Percentiles rank a stretch among this genome's conserved stretches.
These are phyloP conservation scores for Secale cereale DNA, from an alignment of 176 grass and related monocot species.

Conservation along the genomic window DNA sequence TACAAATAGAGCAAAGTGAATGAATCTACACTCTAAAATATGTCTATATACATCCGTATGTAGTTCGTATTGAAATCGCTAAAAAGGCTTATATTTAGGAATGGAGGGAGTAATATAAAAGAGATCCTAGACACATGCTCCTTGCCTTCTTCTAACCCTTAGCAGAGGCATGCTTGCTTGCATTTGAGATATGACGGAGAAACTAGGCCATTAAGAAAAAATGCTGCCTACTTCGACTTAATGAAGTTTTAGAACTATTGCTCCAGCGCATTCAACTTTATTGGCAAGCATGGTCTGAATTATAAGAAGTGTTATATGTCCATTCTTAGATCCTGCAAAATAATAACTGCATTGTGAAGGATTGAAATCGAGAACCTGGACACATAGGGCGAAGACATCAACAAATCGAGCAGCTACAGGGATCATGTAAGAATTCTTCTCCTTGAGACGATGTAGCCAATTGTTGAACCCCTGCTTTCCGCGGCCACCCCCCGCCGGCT, in stretches of 20 bases:
- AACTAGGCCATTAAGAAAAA: constrained; percentile 86
- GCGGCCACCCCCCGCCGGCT: not conserved
- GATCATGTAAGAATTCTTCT: constrained; percentile 63
- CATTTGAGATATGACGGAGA: constrained; percentile 87
- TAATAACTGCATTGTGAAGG: no score
- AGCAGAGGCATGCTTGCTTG: constrained; percentile 73
- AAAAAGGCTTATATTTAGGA: no score
- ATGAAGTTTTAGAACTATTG: constrained; percentile 14
- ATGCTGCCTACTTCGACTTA: constrained; percentile 69
- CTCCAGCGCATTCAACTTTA: no score
- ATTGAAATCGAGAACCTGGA: no score
- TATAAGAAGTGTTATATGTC: no score
- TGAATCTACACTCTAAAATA: no score
- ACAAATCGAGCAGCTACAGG: constrained; percentile 11
- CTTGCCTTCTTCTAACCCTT: constrained; percentile 92
- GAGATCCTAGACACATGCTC: constrained; percentile 48
- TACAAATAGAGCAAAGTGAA: no score
- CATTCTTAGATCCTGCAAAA: no score
- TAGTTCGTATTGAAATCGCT: no score
- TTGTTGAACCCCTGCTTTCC: not conserved
- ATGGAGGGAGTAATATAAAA: not conserved
- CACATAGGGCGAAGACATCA: no score
- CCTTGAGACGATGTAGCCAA: not conserved
- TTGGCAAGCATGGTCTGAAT: no score
- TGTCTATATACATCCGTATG: no score